Evolutionary conservation across 148 eudicot genomes (phyloP).

Genomic region (Chenopodium suecicum): DNA sequence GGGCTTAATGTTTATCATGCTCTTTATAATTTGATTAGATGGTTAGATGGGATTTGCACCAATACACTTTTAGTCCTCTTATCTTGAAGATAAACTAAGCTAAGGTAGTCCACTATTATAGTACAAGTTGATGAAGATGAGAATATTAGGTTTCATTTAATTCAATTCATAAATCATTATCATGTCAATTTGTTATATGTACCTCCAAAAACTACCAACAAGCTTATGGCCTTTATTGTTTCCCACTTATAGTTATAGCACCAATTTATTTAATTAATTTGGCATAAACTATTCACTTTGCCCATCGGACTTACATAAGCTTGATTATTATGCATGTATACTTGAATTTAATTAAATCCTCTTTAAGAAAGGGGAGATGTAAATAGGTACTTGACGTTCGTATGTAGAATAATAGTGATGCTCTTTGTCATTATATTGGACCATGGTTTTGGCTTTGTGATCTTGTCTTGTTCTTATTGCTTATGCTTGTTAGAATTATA

Average conservation of each 20-base stretch:
- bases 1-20: neutral
- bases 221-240: neutral
- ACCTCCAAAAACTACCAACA: neutral
- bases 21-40: neutral
- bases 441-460: no score
- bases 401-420: no score
- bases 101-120: neutral
- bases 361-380: neutral
- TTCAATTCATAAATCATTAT: neutral
- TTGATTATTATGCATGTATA: no score
- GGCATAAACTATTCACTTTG: neutral
- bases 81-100: slow-evolving; percentile 15
- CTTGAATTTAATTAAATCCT: neutral
- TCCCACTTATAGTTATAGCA: neutral
- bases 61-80: slow-evolving; percentile 6
- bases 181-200: neutral
- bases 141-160: slow-evolving; percentile 28
- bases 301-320: neutral
- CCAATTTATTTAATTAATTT: neutral
- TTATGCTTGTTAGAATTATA: no score
- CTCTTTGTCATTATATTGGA: no score
- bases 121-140: slow-evolving; percentile 11
- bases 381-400: neutral
- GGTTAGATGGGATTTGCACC: slow-evolving; percentile 6
- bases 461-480: no score